Evolutionary conservation across 2,329 filamentous ascomycete species (phyloP), one percentile per base, ranked within the genome.

Genomic region (Penicillium sclerotigenum): DNA sequence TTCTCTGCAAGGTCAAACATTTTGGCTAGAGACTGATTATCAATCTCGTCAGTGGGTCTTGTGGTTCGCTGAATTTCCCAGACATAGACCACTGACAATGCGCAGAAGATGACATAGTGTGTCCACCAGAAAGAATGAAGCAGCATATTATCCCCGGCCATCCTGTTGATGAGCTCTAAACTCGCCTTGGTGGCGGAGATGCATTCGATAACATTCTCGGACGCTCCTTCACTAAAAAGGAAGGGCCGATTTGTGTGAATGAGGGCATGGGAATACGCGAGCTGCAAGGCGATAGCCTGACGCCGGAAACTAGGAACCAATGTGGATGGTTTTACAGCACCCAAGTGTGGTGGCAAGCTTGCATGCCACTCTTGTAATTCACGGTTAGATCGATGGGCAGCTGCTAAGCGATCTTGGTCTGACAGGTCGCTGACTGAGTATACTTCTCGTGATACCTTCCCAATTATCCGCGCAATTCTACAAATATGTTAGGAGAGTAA

Each of bases 21-120:
- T 28, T 26, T 55, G 1, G 20, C 22, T 16, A 41, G 31, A n/a
- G 28, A 49, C 9, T 45, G 26, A 10, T 33, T 47, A 20, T 50
- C 41, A 14, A 31, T 73, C 24, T 28, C 33, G 53, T 52, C 47
- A 13, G 50, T 36, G 34, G 59, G 56, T 13, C 59, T 53, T 1
- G 65, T 61, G 28, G 60, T 63, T 34, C 65, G 74, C 60, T 81
- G 80, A 16, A 84, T 83, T 42, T 80, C 72, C 72, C 79, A 81
- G 2, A 84, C 77, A 54, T 83, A 83, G 0, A 82, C 69, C 4
- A 83, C 79, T 0, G 79, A 79, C 0, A 84, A 71, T 0, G 81
- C 80, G 59, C 80, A 83, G 54, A 83, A 83, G 0, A 79, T 77
- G 4, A 68, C 59, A 38, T 70, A 70, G 28, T 64, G 64, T 11